Base-by-base conservation (phyloP, 768 basidiomycete species). In the Lentinula guzmanii region DNA sequence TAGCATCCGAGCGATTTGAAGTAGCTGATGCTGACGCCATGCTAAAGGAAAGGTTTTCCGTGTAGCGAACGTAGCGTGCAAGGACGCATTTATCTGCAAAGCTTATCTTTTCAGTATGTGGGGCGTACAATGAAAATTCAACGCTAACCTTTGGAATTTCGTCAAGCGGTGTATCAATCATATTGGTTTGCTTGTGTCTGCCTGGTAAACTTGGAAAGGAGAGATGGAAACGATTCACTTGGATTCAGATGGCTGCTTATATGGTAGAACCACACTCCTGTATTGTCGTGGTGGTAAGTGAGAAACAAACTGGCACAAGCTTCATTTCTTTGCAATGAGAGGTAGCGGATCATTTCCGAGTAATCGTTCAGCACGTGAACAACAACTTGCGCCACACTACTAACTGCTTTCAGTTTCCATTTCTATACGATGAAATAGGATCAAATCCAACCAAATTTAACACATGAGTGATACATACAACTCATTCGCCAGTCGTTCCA, bases 401-500 rank as follows among this genome's bases (percentile, higher is more conserved):
- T 2, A 9, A 39, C 37, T 9, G 37, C 8, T 28, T 43, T 10
- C 42, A 43, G 13, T 13, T 43, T 43, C 18, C 42, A 0, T 28
- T 28, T 41, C 10, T 41, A 45, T 15, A n/a, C 16, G 15, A n/a
- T 8, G 13, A 15, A 2, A 15, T 24, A 24, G 2, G 24, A 24
- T 24, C 24, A 24, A 24, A 24, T 24, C 24, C 24, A 13, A 15
- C 21, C n/a, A 18, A 21, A 45, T 8, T 39, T 8, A 39, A 45
- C n/a, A 18, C n/a, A 7, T 45, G 4, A 6, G 5, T 7, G n/a
- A 45, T 8, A 7, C 46, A 48, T 18, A n/a, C 1, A 24, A 21
- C 7, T 54, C 62, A 72, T 62, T 71, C 71, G 48, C 71, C 71
- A 41, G 64, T 64, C 42, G 71, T 70, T 28, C 70, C 69, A 45